A percentile compares a stretch with the other conserved stretches of the same genome.
phyloP scores from a whole-genome alignment of 2,329 filamentous ascomycete species.

The Hymenoscyphus scutula region DNA sequence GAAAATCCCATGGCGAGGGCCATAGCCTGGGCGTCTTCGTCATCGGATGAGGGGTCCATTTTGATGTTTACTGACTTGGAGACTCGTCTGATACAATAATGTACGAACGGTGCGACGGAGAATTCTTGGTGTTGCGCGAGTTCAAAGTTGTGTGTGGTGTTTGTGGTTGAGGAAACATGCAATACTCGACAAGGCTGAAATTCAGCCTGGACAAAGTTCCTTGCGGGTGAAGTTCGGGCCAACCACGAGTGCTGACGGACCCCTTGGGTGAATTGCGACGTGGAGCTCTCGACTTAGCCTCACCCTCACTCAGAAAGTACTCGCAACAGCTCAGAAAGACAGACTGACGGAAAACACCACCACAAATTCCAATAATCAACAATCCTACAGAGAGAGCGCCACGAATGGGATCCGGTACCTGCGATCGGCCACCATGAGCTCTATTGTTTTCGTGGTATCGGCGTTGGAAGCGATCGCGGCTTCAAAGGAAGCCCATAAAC shows the following conservation, averaged over 20 bases:
- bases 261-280: neutral
- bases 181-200: conserved; percentile 5
- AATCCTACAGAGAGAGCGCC: neutral
- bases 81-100: neutral
- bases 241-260: neutral
- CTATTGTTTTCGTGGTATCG: conserved; percentile 91
- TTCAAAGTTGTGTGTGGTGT: neutral
- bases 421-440: conserved; percentile 67
- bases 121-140: neutral
- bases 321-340: too few relatives aligned
- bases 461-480: conserved; percentile 88
- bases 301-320: conserved; percentile 2
- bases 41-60: conserved; percentile 2
- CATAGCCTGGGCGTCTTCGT: conserved; percentile 11
- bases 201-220: neutral
- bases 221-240: neutral
- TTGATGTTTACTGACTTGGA: neutral
- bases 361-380: neutral
- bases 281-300: conserved; percentile 1
- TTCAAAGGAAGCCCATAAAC: conserved; percentile 87
- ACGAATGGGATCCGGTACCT: conserved; percentile 21
- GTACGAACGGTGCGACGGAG: neutral
- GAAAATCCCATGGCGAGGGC: conserved; percentile 70
- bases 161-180: too few relatives aligned
- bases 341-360: neutral